These are phyloP conservation scores for Fraxinus anomala DNA, from an alignment of 257 asterid genomes.

Conservation along the genomic window DNA sequence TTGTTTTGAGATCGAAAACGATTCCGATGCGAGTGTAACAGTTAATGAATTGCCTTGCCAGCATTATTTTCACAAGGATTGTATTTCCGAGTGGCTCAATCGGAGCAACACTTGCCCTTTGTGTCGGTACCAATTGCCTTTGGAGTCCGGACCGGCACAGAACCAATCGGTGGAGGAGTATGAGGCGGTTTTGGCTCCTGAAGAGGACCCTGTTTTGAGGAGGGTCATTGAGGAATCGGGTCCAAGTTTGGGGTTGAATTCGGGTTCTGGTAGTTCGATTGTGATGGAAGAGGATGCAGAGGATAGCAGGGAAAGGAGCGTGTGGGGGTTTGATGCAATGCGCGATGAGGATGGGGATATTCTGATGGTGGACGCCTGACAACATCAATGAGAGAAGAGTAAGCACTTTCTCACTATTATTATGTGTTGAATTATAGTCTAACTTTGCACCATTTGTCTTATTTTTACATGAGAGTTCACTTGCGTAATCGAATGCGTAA, in stretches of 20 bases:
- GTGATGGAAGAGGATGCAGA: not conserved
- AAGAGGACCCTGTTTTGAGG: conserved; percentile 18
- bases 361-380: conserved; percentile 52
- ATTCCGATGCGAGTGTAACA: conserved; percentile 8
- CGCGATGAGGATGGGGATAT: conserved; percentile 65
- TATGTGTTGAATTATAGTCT: conserved; percentile 7
- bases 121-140: conserved; percentile 51
- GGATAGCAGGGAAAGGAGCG: conserved; percentile 19
- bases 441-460: not conserved
- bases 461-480: not conserved
- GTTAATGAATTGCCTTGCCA: conserved; percentile 49
- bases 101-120: conserved; percentile 59
- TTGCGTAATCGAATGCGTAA: not conserved
- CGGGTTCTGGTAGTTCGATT: conserved; percentile 19
- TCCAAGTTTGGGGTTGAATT: not conserved
- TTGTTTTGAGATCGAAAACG: conserved; percentile 35
- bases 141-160: conserved; percentile 23
- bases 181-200: conserved; percentile 17
- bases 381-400: not conserved
- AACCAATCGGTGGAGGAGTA: not conserved
- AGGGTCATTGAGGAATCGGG: conserved; percentile 26
- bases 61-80: conserved; percentile 51
- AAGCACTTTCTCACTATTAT: conserved; percentile 23
- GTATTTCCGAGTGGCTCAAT: conserved; percentile 55
- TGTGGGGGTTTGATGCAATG: conserved; percentile 34